These are phyloP conservation scores for Dysphania ambrosioides DNA, from an alignment of 148 eudicot genomes.

Conservation along the genomic window DNA sequence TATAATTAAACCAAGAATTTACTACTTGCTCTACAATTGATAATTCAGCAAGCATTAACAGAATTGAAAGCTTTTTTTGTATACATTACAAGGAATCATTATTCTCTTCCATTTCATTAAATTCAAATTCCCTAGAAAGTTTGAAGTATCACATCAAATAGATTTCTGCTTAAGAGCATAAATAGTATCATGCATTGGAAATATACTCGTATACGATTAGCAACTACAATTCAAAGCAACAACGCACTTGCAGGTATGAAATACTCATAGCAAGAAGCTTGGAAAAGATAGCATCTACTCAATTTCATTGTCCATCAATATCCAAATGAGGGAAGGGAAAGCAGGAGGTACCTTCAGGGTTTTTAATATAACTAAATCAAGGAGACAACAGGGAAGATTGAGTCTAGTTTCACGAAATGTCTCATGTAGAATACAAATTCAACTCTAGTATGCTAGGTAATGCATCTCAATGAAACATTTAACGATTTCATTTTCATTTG, in stretches of 20 bases:
- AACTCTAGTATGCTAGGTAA: neutral
- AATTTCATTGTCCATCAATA: neutral
- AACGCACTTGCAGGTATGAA: neutral
- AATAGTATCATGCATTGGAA: neutral
- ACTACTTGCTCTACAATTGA: neutral
- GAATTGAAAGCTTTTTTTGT: neutral
- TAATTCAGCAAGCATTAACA: constrained; percentile 10
- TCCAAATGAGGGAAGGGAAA: neutral
- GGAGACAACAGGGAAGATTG: neutral
- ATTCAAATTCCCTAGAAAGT: neutral
- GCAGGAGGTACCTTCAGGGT: neutral
- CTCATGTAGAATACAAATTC: neutral
- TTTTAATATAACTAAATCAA: neutral
- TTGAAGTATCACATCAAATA: neutral
- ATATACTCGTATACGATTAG: too few relatives aligned
- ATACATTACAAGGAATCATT: neutral
- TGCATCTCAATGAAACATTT: neutral
- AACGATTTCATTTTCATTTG: neutral
- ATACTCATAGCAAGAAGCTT: neutral
- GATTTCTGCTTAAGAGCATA: neutral
- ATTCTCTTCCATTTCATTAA: neutral
- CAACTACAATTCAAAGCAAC: neutral
- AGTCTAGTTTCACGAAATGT: neutral
- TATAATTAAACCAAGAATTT: neutral
- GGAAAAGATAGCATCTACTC: neutral